Evolutionary conservation across 495 filamentous ascomycete genomes (phyloP), one percentile per base, ranked within the genome.

Genomic region (Penicillium verhagenii): DNA sequence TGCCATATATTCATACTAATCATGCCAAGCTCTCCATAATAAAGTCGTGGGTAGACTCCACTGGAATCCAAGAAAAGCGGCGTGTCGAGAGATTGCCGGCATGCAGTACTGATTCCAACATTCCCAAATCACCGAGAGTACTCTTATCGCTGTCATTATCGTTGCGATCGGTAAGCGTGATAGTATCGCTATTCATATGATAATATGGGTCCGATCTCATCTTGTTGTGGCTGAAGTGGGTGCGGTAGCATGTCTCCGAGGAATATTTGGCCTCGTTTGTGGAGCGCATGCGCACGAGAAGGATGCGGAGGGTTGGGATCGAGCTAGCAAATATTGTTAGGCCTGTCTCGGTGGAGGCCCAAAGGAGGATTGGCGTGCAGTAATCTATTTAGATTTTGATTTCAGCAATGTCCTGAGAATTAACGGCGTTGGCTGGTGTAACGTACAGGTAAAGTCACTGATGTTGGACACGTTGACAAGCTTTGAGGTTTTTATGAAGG

Each of bases 401-500:
- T n/a, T n/a, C n/a, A n/a, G n/a, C n/a, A n/a, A n/a, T n/a, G n/a
- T n/a, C n/a, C n/a, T n/a, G n/a, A n/a, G n/a, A n/a, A n/a, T n/a
- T n/a, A n/a, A n/a, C n/a, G n/a, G n/a, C n/a, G n/a, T n/a, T n/a
- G n/a, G n/a, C n/a, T n/a, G n/a, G n/a, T n/a, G n/a, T n/a, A n/a
- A 21, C 60, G 35, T 57, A 65, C 65, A 68, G 16, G 65, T 68
- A 16, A 63, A 68, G 28, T 65, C 65, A 11, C 47, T 50, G 6
- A 59, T 24, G 13, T 58, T 43, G 20, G 54, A 14, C 3, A 61
- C 50, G 18, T 59, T 47, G 51, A 60, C 46, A 28, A 57, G 50
- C 42, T 61, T 46, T 8, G 61, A 57, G 3, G 64, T 67, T 38
- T 67, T 67, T 51, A 67, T 58, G 29, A 67, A 62, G 6, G 64